Base-by-base conservation (phyloP, 352 stramenopile species). In the Pythium periplocum region DNA sequence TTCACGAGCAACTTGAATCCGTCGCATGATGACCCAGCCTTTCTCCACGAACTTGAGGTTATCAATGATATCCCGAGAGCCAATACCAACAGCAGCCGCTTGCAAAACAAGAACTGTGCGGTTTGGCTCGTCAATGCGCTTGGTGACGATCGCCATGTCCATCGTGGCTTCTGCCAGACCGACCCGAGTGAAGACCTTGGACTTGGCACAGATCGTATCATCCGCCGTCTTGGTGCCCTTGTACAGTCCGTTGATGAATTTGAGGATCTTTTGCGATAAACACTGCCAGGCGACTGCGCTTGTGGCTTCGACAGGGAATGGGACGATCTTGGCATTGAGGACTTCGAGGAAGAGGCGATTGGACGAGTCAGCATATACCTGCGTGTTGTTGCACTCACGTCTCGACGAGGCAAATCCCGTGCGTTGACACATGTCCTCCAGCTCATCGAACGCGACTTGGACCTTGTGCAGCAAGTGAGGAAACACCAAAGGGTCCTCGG, bases 11-110 rank as follows among this genome's bases (percentile, higher is more conserved):
- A 55, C 1, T 53, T 60, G 45, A 12, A 74, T 74, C 17, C 17
- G 17, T 26, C 17, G 17, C 17, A 26, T 26, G 34, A 74, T 55
- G 6, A 71, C 59, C 66, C 66, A 74, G 2, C 60, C 66, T 10
- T 59, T 58, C 39, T 74, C 62, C 66, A 71, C 68, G 58, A 71
- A 67, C 43, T 67, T 63, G 42, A 74, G 55, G 32, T 62, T 55
- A 47, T 69, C 49, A 9, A 74, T 52, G 8, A 74, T 31, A 53
- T 74, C 62, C 2, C 51, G 39, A 3, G 66, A 58, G 1, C 66
- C 66, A 17, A 68, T 55, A 30, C 66, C 71, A 36, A 70, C 62
- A 6, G 59, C 66, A 1, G 66, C 62, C 8, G 59, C 68, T n/a
- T 48, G 8, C 9, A n/a, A 30, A 1, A 31, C 43, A 6, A 48